Evolutionary conservation across 305 asterid species (phyloP).

Genomic region (Fraxinus albicans): DNA sequence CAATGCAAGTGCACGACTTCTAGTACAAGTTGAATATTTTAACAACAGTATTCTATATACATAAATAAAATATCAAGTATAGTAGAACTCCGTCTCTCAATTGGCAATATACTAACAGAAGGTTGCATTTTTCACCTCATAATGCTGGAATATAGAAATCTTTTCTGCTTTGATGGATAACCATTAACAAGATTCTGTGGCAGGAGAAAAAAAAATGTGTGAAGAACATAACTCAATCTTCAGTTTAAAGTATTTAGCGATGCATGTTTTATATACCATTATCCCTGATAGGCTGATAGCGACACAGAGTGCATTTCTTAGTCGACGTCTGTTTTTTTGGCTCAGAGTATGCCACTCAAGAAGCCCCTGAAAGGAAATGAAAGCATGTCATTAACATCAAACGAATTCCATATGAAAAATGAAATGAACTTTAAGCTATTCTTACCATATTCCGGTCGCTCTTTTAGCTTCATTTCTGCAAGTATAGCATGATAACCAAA

Average conservation of each 20-base stretch:
- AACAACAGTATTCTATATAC: not conserved
- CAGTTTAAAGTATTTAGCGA: not conserved
- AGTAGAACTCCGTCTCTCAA: not conserved
- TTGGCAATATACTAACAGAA: not conserved
- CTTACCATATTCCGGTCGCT: conserved; percentile 76
- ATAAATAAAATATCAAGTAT: not conserved
- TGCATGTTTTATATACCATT: not conserved
- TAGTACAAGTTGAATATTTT: not conserved
- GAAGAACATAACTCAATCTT: not conserved
- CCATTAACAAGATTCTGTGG: not conserved
- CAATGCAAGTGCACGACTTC: not conserved
- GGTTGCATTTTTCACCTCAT: not conserved
- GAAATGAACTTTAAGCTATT: conserved; percentile 18
- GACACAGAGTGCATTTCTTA: not conserved
- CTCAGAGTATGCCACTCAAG: conserved; percentile 65
- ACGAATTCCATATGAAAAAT: not conserved
- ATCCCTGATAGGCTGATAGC: not conserved
- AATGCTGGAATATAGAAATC: not conserved
- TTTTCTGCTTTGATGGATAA: not conserved
- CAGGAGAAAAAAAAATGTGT: not conserved
- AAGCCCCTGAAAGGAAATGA: conserved; percentile 55
- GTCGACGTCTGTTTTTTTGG: not conserved
- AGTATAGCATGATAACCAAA: conserved; percentile 20
- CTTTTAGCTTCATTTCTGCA: conserved; percentile 60
- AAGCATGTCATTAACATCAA: conserved; percentile 19